A percentile compares a stretch with the other conserved stretches of the same genome.
Conservation (phyloP, 306 rosid genomes). For the Vigna angularis region DNA sequence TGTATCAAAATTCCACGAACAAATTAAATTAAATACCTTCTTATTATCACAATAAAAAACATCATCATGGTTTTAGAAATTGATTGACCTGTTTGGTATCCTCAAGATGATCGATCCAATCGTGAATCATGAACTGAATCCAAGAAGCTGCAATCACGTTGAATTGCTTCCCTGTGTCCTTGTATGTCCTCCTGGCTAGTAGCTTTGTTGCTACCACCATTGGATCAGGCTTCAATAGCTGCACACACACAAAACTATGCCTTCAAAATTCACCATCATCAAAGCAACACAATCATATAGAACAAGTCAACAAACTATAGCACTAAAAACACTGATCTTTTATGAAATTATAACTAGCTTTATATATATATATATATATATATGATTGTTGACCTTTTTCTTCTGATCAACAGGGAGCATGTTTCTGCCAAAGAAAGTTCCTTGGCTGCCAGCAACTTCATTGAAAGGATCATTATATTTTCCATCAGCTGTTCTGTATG, state of each 20-base stretch:
- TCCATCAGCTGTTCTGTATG: slow-evolving; percentile 61
- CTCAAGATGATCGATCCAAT: slow-evolving; percentile 71
- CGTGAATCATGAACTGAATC: slow-evolving; percentile 77
- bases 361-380: too few relatives aligned
- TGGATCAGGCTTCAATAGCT: slow-evolving; percentile 69
- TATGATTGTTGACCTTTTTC: slow-evolving; percentile 45
- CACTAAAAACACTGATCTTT: too few relatives aligned
- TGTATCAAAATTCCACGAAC: background rate
- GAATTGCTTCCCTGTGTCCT: slow-evolving; percentile 68
- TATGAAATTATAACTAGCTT: too few relatives aligned
- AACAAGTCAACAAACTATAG: too few relatives aligned
- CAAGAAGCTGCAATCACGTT: slow-evolving; percentile 73
- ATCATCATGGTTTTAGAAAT: background rate
- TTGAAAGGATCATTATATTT: slow-evolving; percentile 63
- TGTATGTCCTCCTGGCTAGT: slow-evolving; percentile 50
- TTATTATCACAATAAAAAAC: too few relatives aligned
- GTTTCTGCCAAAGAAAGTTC: slow-evolving; percentile 68
- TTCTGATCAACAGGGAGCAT: slow-evolving; percentile 57
- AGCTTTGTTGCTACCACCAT: slow-evolving; percentile 64
- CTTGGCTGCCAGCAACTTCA: slow-evolving; percentile 59
- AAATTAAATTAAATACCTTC: background rate
- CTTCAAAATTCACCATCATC: background rate
- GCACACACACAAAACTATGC: background rate
- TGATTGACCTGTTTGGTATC: slow-evolving; percentile 49
- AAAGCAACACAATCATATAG: background rate